A percentile compares a stretch with the other conserved stretches of the same genome.
These are phyloP conservation scores for Penicillium sp. DNA, from an alignment of 2,329 filamentous ascomycete genomes.

Conservation along the genomic window DNA sequence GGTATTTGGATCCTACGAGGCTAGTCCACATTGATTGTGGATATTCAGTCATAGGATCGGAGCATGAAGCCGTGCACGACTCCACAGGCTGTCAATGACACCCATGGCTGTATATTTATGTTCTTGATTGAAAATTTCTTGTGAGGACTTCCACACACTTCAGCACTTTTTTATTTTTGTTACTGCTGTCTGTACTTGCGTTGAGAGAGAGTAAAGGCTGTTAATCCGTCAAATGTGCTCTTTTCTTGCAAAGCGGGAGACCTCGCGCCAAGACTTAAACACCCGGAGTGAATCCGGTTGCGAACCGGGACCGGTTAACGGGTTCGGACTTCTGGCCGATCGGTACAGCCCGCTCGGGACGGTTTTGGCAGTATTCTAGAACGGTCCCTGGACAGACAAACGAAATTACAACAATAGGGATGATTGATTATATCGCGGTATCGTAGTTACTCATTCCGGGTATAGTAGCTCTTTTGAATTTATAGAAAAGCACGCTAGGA, in stretches of 20 bases:
- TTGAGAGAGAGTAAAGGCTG: not conserved
- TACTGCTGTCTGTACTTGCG: not conserved
- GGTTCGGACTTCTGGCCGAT: slow-evolving; percentile 25
- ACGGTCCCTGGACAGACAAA: not conserved
- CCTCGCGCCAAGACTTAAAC: slow-evolving; percentile 4
- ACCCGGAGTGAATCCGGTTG: slow-evolving; percentile 10
- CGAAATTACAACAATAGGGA: too few species aligned
- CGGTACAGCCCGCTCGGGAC: not conserved
- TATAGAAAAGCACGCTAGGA: too few species aligned
- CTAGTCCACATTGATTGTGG: slow-evolving; percentile 6
- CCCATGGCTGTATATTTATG: not conserved
- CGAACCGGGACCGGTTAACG: slow-evolving; percentile 1
- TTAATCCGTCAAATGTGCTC: not conserved
- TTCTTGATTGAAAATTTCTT: too few species aligned
- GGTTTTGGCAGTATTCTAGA: not conserved
- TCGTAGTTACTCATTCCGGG: too few species aligned
- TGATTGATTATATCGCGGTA: too few species aligned
- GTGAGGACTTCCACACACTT: too few species aligned
- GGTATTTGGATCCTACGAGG: not conserved
- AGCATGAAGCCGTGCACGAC: slow-evolving; percentile 4
- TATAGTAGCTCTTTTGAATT: too few species aligned
- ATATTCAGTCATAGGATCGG: slow-evolving; percentile 8
- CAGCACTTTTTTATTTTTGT: not conserved
- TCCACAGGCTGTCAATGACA: not conserved
- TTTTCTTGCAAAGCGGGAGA: not conserved